These are phyloP conservation scores for Fragilaria crotonensis DNA, from an alignment of 108 stramenopile species.

Conservation along the genomic window DNA sequence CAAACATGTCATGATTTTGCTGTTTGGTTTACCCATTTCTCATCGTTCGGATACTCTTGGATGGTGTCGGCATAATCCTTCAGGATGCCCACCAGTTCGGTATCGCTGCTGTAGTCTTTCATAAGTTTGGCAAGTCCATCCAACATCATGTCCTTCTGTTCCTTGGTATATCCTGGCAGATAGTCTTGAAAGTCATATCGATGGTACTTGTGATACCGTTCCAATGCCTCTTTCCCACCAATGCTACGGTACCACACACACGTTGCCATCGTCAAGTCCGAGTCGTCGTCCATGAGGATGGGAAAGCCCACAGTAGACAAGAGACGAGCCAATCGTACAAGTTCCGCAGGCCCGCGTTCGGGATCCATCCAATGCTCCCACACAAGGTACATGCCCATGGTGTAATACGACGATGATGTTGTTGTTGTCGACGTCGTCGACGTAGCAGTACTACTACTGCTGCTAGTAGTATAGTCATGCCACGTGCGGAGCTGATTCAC, in stretches of 20 bases:
- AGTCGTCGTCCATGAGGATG: neutral
- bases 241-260: constrained; percentile 1
- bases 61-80: neutral
- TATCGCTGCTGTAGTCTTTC: neutral
- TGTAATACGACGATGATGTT: neutral
- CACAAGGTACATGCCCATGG: neutral
- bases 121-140: neutral
- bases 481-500: neutral
- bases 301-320: neutral
- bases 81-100: neutral
- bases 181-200: neutral
- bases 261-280: neutral
- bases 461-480: neutral
- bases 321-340: neutral
- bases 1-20: too few relatives aligned
- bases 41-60: neutral
- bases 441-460: too few relatives aligned
- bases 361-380: neutral
- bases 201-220: neutral
- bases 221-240: neutral
- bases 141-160: neutral
- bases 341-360: neutral
- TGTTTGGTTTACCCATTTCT: neutral
- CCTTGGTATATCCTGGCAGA: constrained; percentile 3
- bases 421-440: too few relatives aligned